Conservation (phyloP, 2,329 filamentous ascomycete species). For the Plectosphaerella cucumerina region DNA sequence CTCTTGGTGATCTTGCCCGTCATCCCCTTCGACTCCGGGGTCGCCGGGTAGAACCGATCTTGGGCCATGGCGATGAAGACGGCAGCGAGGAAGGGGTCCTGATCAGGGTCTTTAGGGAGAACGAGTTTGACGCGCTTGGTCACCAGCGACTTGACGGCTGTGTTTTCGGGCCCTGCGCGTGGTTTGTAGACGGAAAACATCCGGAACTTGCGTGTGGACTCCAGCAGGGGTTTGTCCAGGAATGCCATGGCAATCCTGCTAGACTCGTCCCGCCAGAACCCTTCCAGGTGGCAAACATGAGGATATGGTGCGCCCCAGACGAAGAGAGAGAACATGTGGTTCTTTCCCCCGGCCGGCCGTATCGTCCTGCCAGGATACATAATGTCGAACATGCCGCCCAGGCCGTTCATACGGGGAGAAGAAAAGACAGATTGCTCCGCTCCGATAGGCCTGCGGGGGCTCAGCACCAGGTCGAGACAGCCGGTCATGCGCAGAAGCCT, state of each 20-base stretch:
- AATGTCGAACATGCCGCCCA: too few relatives aligned
- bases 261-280: neutral
- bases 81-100: slow-evolving; percentile 49
- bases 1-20: slow-evolving; percentile 2
- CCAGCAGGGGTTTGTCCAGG: slow-evolving; percentile 42
- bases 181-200: slow-evolving; percentile 41
- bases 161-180: slow-evolving; percentile 36
- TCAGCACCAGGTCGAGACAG: too few relatives aligned
- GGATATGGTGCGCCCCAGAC: neutral
- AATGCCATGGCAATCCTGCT: slow-evolving; percentile 36
- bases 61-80: slow-evolving; percentile 55
- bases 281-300: neutral
- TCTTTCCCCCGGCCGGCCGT: too few relatives aligned
- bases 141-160: slow-evolving; percentile 44
- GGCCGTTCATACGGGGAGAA: slow-evolving; percentile 9
- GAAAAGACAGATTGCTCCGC: slow-evolving; percentile 27
- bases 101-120: slow-evolving; percentile 41
- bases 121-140: slow-evolving; percentile 41
- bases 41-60: slow-evolving; percentile 40
- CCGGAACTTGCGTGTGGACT: slow-evolving; percentile 35
- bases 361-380: too few relatives aligned
- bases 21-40: slow-evolving; percentile 4
- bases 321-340: neutral
- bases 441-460: slow-evolving; percentile 7
- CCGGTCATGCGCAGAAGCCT: slow-evolving; percentile 29